phyloP scores from a whole-genome alignment of 345 rosid genomes.

The Adansonia digitata region DNA sequence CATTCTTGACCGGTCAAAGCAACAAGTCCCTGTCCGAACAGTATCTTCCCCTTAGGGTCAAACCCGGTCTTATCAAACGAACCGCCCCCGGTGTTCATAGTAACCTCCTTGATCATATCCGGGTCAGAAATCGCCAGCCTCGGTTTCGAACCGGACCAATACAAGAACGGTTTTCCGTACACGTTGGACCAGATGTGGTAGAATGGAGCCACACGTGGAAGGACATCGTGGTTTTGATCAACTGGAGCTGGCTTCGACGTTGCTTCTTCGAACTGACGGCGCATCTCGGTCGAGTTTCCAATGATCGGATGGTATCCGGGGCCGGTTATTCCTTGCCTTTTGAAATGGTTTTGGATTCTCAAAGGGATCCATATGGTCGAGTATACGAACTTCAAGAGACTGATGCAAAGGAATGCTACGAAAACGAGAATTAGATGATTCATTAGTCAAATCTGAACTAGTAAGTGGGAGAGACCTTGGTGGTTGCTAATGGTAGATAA shows the following conservation, averaged over 20 bases:
- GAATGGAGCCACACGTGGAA: conserved; percentile 49
- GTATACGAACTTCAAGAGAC: conserved; percentile 33
- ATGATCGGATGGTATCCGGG: conserved; percentile 51
- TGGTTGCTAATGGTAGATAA: no score
- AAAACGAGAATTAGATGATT: conserved; percentile 22
- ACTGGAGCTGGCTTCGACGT: conserved; percentile 34
- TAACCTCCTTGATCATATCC: conserved; percentile 54
- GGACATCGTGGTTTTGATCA: conserved; percentile 34
- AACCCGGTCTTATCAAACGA: conserved; percentile 33
- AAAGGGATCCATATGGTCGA: conserved; percentile 45
- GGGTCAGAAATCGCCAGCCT: conserved; percentile 59
- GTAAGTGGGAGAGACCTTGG: neutral
- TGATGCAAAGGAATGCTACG: conserved; percentile 16
- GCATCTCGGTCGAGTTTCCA: conserved; percentile 60
- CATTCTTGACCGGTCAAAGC: conserved; percentile 60
- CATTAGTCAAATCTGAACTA: neutral
- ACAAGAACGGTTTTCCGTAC: conserved; percentile 63
- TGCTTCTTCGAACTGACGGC: conserved; percentile 33
- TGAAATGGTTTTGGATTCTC: conserved; percentile 56
- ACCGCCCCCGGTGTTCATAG: conserved; percentile 31
- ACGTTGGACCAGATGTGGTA: conserved; percentile 52
- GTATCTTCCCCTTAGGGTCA: conserved; percentile 50
- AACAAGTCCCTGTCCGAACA: conserved; percentile 69
- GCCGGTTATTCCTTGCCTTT: conserved; percentile 42
- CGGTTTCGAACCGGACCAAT: conserved; percentile 72